Conservation (phyloP, 225 moss, liverwort and hornwort genomes). For the Straminergon stramineum region DNA sequence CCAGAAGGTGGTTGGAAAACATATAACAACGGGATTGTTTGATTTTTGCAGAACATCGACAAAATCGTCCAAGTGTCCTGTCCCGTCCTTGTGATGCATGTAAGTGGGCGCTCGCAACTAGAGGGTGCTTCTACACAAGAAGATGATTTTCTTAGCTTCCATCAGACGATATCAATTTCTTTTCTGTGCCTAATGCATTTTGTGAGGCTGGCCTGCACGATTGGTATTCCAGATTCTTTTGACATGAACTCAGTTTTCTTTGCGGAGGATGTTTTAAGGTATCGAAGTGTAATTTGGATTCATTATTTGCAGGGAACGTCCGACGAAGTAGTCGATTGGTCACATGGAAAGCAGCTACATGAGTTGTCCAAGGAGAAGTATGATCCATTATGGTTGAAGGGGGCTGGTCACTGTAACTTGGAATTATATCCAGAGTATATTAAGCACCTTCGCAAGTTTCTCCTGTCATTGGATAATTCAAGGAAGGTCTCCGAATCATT, state of each 20-base stretch:
- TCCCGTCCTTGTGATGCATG: conserved; percentile 92
- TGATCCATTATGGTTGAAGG: conserved; percentile 95
- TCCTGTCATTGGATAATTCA: conserved; percentile 34
- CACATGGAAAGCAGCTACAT: conserved; percentile 89
- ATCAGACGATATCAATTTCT: not conserved
- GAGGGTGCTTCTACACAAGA: not conserved
- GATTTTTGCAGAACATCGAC: conserved; percentile 78
- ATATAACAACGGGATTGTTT: not conserved
- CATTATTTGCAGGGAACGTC: conserved; percentile 60
- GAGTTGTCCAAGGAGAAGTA: conserved; percentile 81
- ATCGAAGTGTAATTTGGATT: not conserved
- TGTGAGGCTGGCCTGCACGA: not conserved
- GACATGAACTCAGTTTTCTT: not conserved
- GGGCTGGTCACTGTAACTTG: conserved; percentile 98
- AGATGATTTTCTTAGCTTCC: not conserved
- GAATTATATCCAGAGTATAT: conserved; percentile 98
- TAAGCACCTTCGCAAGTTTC: conserved; percentile 91
- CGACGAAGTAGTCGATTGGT: conserved; percentile 96
- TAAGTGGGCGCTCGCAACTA: conserved; percentile 6
- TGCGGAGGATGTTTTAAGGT: not conserved
- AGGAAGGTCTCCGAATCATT: conserved; percentile 27
- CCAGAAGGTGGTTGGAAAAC: not conserved
- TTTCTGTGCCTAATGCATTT: not conserved
- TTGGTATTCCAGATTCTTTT: not conserved
- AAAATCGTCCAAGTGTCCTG: conserved; percentile 84